A percentile compares a stretch with the other conserved stretches of the same genome.
These are phyloP conservation scores for Cyberlindnera subsufficiens DNA, from an alignment of 805 yeast genomes.

Conservation along the genomic window DNA sequence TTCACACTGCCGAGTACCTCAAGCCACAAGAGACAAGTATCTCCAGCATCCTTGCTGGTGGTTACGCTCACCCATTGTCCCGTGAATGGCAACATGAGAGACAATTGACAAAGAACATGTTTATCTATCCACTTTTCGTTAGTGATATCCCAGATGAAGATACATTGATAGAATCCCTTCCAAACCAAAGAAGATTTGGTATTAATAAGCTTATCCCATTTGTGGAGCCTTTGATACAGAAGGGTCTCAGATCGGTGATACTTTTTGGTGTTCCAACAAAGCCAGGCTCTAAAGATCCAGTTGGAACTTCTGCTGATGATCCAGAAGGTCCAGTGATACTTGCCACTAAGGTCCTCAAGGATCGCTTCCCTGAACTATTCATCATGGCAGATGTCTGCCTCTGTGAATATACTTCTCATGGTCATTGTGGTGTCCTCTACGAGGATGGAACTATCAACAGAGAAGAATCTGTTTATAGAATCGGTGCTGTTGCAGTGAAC, in stretches of 20 bases:
- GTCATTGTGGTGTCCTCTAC: conserved; percentile 91
- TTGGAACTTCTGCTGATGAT: conserved; percentile 90
- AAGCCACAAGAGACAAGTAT: conserved; percentile 52
- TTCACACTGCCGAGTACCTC: conserved; percentile 68
- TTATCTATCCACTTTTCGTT: conserved; percentile 87
- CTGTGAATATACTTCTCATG: conserved; percentile 95
- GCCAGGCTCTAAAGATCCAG: conserved; percentile 68
- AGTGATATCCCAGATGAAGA: conserved; percentile 81
- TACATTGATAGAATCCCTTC: conserved; percentile 65
- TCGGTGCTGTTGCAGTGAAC: conserved; percentile 92
- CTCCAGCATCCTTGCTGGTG: conserved; percentile 83
- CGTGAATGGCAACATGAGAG: conserved; percentile 90
- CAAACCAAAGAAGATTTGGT: conserved; percentile 86
- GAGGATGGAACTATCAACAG: conserved; percentile 86
- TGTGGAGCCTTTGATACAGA: conserved; percentile 60
- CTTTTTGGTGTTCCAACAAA: conserved; percentile 87
- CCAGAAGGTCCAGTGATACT: conserved; percentile 92
- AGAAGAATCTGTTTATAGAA: conserved; percentile 65
- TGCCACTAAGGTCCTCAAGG: conserved; percentile 60
- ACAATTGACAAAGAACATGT: conserved; percentile 79
- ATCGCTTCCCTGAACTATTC: conserved; percentile 73
- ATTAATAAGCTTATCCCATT: conserved; percentile 70
- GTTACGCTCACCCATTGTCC: conserved; percentile 84
- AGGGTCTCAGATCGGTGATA: conserved; percentile 83
- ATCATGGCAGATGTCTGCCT: conserved; percentile 93